Base-by-base conservation (phyloP, 2,329 filamentous ascomycete genomes). In the Venturia effusa region DNA sequence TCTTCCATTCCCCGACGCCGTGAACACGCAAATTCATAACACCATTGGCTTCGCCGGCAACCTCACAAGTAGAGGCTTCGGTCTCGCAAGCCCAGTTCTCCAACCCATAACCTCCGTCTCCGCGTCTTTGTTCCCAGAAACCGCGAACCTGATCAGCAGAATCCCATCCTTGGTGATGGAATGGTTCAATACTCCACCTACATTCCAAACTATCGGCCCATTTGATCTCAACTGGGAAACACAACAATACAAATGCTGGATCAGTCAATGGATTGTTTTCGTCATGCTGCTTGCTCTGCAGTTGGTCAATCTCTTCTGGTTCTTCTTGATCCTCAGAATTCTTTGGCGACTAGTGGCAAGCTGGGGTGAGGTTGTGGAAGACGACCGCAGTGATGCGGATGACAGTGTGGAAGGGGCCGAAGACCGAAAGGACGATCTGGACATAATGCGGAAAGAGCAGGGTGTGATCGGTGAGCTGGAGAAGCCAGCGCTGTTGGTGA, bases 291-390 rank as follows among this genome's bases (percentile, higher is more conserved):
- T 84, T 3, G 78, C 81, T 3, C 80, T 93, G 40, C 89, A 93
- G 75, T 83, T 85, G 1, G 80, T 93, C 62, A 93, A 93, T 73
- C 74, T 92, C 11, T 91, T 92, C 77, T 93, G 89, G 89, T 83
- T 92, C 65, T 90, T 86, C 75, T 85, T 88, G 74, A 91, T 93
- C 70, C 73, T 88, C 65, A 82, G 88, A 67, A 90, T 92, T 67
- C 87, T 87, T 59, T 89, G 86, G 70, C 82, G 88, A 65, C 88
- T 90, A 68, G 77, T 88, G 22, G 79, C 83, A 51, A 82, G 82
- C 37, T 66, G 64, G 65, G 66, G 65, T 69, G 82, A 83, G 62
- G 79, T 81, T 24, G 82, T 81, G 40, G 83, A 86, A 61, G 89
- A 92, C 71, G 89, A 91, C 66, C 82, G 89, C 66, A 90, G 87